Evolutionary conservation across 2,329 filamentous ascomycete genomes (phyloP), one percentile per base, ranked within the genome.

Genomic region (Talaromyces sp.): DNA sequence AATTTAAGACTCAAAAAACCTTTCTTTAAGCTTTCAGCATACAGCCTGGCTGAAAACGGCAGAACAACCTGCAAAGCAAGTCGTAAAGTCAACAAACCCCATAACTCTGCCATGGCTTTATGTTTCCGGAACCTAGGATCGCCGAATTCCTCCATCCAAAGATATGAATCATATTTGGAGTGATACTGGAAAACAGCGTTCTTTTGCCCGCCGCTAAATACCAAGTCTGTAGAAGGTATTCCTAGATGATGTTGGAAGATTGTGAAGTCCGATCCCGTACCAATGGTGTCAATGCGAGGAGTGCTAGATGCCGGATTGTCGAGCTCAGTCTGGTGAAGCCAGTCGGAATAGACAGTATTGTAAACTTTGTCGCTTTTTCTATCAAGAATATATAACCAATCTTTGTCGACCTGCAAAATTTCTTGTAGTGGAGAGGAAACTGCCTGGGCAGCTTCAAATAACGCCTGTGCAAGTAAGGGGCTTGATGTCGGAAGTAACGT

Each of bases 171-270:
- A 29, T 54, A 54, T 29, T 54, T 54, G 49, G 49, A 54, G 11
- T 54, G 49, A 29, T 54, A 54, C 3, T 54, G 49, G 7, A 54
- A 54, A 2, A 54, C 49, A 7, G 49, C 49, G 27, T 31, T 54
- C 27, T 54, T 54, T 11, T 54, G 5, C 3, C 49, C 49, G 3
- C 25, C 27, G 25, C 49, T 31, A 10, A 54, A 54, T 31, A 54
- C 49, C 49, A 54, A 34, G 7, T 54, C 49, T 29, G 49, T 29
- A 17, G 49, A 54, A 17, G 49, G 25, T 25, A 54, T 34, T 31
- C 49, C 49, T 54, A 54, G 17, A 17, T 29, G 49, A 34, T 54
- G 49, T 54, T 54, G 49, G 49, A 54, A 54, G 29, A 54, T 54
- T 27, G 49, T 54, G 15, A 54, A 54, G 29, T 54, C 49, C 15